Base-by-base conservation (phyloP, 1,139 yeast species). In the Entelexis sorbosivorans region DNA sequence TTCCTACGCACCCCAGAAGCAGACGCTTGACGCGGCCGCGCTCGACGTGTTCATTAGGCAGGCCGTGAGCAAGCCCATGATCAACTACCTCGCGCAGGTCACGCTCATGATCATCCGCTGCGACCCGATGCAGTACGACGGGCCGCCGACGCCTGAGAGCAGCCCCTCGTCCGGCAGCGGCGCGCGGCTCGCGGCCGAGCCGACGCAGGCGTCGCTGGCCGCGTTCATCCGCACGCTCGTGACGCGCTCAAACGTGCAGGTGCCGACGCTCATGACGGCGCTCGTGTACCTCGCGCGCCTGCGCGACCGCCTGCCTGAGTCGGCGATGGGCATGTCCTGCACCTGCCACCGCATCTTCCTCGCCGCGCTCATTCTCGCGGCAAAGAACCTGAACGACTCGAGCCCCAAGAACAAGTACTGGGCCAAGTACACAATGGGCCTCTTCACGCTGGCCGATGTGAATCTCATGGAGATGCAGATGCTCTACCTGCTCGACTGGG, bases 401-500 rank as follows among this genome's bases (percentile, higher is more conserved):
- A 81, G 93, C 17, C 98, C 97, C 48, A 76, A 89, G 66, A 91
- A 91, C 69, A 88, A 83, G 69, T 96, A 89, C 71, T 91, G 98
- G 98, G 82, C 95, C 16, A 75, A 78, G 55, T 89, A 88, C 71
- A 87, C 97, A 14, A 79, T 82, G 65, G 96, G 96, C 1, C 72
- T 91, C 52, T 75, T 91, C 59, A 66, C 79, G 26, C 70, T 84
- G 47, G 75, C 74, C 29, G 97, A 91, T 63, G 89, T 91, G 53
- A 91, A 91, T 68, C 79, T 88, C 64, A 86, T 94, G 63, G 98
- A 91, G 69, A 75, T 88, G 59, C 97, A 91, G 68, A 73, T 91
- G 59, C 77, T 89, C 51, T 78, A 76, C 47, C 78, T 87, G 59
- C 75, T 91, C 55, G 82, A 85, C 60, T 91, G 97, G 97, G 80